These are phyloP conservation scores for Cryphonectria japonica DNA, from an alignment of 2,329 filamentous ascomycete species.

Conservation along the genomic window DNA sequence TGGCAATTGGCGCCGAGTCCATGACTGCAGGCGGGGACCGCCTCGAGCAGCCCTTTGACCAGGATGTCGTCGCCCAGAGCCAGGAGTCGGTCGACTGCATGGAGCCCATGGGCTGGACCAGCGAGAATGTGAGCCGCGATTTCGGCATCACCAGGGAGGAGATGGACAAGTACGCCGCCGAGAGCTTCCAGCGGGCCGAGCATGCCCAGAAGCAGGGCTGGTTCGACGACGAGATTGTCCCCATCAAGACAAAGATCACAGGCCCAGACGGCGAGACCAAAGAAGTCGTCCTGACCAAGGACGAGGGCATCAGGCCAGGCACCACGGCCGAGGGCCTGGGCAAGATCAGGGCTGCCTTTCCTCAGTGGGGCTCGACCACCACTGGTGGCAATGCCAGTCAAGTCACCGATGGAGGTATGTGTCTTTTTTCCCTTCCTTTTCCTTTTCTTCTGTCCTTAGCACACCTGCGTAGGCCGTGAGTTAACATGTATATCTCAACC, in stretches of 20 bases:
- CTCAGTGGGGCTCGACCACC: conserved; percentile 82
- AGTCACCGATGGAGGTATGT: conserved; percentile 82
- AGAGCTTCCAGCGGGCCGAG: conserved; percentile 88
- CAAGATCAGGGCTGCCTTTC: conserved; percentile 91
- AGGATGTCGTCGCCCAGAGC: conserved; percentile 69
- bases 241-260: conserved; percentile 81
- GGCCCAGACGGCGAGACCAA: conserved; percentile 80
- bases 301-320: conserved; percentile 89
- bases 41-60: conserved; percentile 74
- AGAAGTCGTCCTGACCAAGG: conserved; percentile 77
- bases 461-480: no score
- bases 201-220: conserved; percentile 85
- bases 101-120: conserved; percentile 97
- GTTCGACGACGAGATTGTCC: conserved; percentile 93
- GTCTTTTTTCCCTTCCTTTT: neutral
- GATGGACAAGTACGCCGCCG: conserved; percentile 85
- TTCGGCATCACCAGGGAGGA: conserved; percentile 80
- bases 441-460: neutral
- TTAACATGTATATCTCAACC: neutral
- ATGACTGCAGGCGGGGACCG: conserved; percentile 79
- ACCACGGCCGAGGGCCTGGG: conserved; percentile 81
- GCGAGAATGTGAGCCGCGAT: conserved; percentile 91
- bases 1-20: conserved; percentile 85
- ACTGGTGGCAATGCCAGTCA: conserved; percentile 95
- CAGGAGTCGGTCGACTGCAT: conserved; percentile 85